A percentile compares a stretch with the other conserved stretches of the same genome.
phyloP scores from a whole-genome alignment of 2,329 filamentous ascomycete genomes.

The Hypoxylon sp. region DNA sequence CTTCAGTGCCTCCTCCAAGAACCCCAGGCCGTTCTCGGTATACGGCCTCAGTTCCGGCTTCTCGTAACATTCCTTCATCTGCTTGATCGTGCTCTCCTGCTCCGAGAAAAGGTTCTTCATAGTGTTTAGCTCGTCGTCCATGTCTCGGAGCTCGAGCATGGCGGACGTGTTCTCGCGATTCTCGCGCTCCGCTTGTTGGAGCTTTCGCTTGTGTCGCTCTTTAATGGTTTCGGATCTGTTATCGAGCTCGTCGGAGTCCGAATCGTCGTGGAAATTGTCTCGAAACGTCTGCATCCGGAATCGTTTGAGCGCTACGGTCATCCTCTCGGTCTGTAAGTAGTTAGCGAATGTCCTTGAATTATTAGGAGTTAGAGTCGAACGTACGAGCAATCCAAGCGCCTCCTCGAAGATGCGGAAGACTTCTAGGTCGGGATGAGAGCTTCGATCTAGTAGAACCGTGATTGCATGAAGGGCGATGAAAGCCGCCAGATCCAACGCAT shows the following conservation, averaged over 20 bases:
- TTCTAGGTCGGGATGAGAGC: slow-evolving; percentile 67
- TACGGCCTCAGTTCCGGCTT: slow-evolving; percentile 51
- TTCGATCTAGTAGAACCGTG: slow-evolving; percentile 66
- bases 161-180: slow-evolving; percentile 71
- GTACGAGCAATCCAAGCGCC: slow-evolving; percentile 68
- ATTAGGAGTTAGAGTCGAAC: slow-evolving; percentile 10
- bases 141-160: slow-evolving; percentile 67
- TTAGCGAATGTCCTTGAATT: slow-evolving; percentile 6
- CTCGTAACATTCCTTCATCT: slow-evolving; percentile 56
- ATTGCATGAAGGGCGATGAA: slow-evolving; percentile 68
- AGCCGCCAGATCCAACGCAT: slow-evolving; percentile 67
- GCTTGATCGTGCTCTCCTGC: slow-evolving; percentile 59
- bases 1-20: slow-evolving; percentile 60
- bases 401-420: slow-evolving; percentile 72
- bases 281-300: slow-evolving; percentile 67
- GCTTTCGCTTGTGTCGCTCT: slow-evolving; percentile 51
- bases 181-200: slow-evolving; percentile 58
- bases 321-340: slow-evolving; percentile 61
- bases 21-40: slow-evolving; percentile 57
- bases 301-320: slow-evolving; percentile 67
- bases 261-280: slow-evolving; percentile 51
- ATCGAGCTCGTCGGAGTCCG: slow-evolving; percentile 52
- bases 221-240: slow-evolving; percentile 53
- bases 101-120: slow-evolving; percentile 65
- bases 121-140: slow-evolving; percentile 69